Evolutionary conservation across 2,329 filamentous ascomycete genomes (phyloP).

Genomic region (Stagonosporopsis chrysanthemi): DNA sequence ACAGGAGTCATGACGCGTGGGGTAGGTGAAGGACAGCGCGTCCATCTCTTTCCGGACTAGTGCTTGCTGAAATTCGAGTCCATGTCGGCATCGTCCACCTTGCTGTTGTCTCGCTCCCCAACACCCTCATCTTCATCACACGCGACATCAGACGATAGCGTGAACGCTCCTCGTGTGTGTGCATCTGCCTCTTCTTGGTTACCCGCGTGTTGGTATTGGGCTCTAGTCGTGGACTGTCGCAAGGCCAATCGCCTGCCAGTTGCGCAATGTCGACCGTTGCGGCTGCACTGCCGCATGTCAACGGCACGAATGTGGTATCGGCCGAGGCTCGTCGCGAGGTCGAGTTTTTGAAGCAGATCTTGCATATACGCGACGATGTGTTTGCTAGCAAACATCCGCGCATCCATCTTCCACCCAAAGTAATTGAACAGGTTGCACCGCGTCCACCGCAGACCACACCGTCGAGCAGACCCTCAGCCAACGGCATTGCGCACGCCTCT

Average conservation of each 20-base stretch:
- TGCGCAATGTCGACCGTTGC: constrained; percentile 43
- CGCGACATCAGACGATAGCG: constrained; percentile 31
- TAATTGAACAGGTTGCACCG: constrained; percentile 54
- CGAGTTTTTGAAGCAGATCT: constrained; percentile 74
- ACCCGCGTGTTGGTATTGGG: constrained; percentile 28
- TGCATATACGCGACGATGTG: constrained; percentile 81
- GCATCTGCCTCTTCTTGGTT: constrained; percentile 30
- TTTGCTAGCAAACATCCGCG: constrained; percentile 76
- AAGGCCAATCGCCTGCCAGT: constrained; percentile 31
- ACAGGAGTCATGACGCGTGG: constrained; percentile 21
- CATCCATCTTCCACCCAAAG: constrained; percentile 65
- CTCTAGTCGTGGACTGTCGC: constrained; percentile 27
- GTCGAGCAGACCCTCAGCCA: constrained; percentile 40
- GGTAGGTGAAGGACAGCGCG: constrained; percentile 17
- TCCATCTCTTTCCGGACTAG: constrained; percentile 21
- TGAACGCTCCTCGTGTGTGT: constrained; percentile 37
- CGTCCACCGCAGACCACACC: constrained; percentile 40
- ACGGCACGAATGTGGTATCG: constrained; percentile 49
- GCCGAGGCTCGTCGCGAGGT: constrained; percentile 52
- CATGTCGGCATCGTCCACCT: constrained; percentile 19
- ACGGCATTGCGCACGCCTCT: constrained; percentile 40
- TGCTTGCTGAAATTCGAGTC: constrained; percentile 9
- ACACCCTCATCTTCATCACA: constrained; percentile 34
- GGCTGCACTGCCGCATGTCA: constrained; percentile 38
- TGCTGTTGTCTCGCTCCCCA: constrained; percentile 26